Conservation (phyloP, 768 basidiomycete genomes). For the Cyathus striatus region DNA sequence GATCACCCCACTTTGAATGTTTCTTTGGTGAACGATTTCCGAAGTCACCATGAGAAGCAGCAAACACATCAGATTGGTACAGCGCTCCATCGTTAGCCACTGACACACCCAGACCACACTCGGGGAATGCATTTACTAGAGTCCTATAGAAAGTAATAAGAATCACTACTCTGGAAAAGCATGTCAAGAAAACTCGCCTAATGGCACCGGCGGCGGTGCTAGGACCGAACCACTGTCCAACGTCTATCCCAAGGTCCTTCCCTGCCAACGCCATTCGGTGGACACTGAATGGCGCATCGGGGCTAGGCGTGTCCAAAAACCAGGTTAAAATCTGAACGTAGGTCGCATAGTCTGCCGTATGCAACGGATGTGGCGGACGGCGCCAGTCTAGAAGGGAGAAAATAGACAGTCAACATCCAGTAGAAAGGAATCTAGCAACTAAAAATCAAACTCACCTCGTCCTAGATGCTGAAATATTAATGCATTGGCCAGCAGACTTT, state of each 20-base stretch:
- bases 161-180: not conserved
- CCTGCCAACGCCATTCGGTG: conserved; percentile 95
- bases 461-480: conserved; percentile 62
- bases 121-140: conserved; percentile 74
- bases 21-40: conserved; percentile 21
- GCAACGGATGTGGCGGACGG: conserved; percentile 54
- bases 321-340: conserved; percentile 92
- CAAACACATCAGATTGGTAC: conserved; percentile 82
- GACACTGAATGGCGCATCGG: conserved; percentile 86
- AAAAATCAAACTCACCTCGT: conserved; percentile 21
- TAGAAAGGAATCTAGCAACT: not conserved
- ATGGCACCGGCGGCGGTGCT: conserved; percentile 97
- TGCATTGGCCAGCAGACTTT: conserved; percentile 30
- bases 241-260: conserved; percentile 90
- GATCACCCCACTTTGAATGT: conserved; percentile 61
- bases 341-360: conserved; percentile 66
- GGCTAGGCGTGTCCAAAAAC: conserved; percentile 89
- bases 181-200: conserved; percentile 46
- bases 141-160: conserved; percentile 36
- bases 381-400: conserved; percentile 1
- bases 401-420: not conserved
- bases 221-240: conserved; percentile 98
- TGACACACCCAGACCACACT: conserved; percentile 75
- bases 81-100: conserved; percentile 80
- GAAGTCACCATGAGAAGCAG: conserved; percentile 52